Evolutionary conservation across 2,329 filamentous ascomycete genomes (phyloP), one percentile per base, ranked within the genome.

Genomic region (Ceratocystis harringtonii): DNA sequence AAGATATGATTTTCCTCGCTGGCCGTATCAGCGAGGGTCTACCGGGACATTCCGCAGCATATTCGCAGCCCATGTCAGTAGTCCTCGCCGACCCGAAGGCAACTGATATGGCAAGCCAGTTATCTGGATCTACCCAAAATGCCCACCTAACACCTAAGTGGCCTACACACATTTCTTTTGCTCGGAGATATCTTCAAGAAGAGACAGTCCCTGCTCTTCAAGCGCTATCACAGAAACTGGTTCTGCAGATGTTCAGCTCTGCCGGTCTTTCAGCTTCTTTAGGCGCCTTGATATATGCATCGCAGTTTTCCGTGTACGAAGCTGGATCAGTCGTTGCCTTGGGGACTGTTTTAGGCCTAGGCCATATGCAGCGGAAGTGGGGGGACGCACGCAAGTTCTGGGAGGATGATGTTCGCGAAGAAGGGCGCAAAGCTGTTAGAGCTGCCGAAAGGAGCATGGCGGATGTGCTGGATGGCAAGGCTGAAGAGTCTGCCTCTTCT

Each of bases 1-100:
- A 86, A 70, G 86, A 85, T 65, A 81, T 90, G n/a, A 86, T 96
- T 60, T 95, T 87, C 75, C 81, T 96, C 1, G 83, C 89, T 5
- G 92, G 92, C 0, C 83, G 86, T 61, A 85, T 95, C 70, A 80
- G 83, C 19, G 85, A 79, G 68, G 73, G 75, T 1, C 72, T 73
- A 19, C 72, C 73, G 32, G 63, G 68, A 67, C 10, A 71, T 71
- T 1, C 65, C 66, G 1, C 65, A 1, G 8, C 30, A n/a, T 78
- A 78, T 60, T 67, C 73, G 0, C 77, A 78, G 57, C 77, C 77
- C 1, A 63, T 67, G 2, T 74, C 72, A 10, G 66, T 67, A 15
- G 68, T 68, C 60, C 12, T 45, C 5, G 48, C 57, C 7, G 17
- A 12, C 7, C 19, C 48, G 17, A 32, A 36, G 17, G 3, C 52